Conservation (phyloP, 2,329 filamentous ascomycete genomes). For the Tetracladium maxilliforme region DNA sequence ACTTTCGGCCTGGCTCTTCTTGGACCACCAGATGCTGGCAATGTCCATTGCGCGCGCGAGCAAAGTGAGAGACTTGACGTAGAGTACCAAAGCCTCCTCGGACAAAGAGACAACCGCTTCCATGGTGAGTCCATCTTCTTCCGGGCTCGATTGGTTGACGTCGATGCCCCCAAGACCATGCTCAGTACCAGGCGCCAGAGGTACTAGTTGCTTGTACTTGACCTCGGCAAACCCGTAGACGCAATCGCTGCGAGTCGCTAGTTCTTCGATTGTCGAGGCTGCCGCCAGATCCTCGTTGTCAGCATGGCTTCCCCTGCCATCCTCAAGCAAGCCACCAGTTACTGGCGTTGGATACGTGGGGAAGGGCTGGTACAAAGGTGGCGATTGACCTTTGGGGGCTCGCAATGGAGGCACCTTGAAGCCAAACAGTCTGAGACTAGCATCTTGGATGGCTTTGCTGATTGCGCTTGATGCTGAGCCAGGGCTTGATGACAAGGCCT, state of each 20-base stretch:
- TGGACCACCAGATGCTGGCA: constrained; percentile 81
- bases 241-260: constrained; percentile 84
- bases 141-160: constrained; percentile 34
- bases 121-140: constrained; percentile 66
- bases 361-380: constrained; percentile 68
- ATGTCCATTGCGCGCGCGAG: constrained; percentile 93
- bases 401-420: constrained; percentile 53
- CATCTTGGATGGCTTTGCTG: constrained; percentile 88
- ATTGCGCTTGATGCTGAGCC: constrained; percentile 76
- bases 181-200: constrained; percentile 65
- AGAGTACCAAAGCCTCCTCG: constrained; percentile 88
- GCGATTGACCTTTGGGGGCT: constrained; percentile 49
- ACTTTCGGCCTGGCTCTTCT: constrained; percentile 54
- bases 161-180: constrained; percentile 52
- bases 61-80: constrained; percentile 84
- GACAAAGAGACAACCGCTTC: constrained; percentile 79
- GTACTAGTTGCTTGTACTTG: constrained; percentile 95
- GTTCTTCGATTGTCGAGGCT: constrained; percentile 76
- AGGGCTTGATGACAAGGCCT: constrained; percentile 53
- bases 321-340: constrained; percentile 48
- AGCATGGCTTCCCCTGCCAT: constrained; percentile 41
- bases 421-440: constrained; percentile 62
- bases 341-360: constrained; percentile 64
- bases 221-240: constrained; percentile 97
- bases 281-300: constrained; percentile 69